A percentile compares a stretch with the other conserved stretches of the same genome.
phyloP scores from a whole-genome alignment of 495 filamentous ascomycete species.

The Penicillium pancosmium region DNA sequence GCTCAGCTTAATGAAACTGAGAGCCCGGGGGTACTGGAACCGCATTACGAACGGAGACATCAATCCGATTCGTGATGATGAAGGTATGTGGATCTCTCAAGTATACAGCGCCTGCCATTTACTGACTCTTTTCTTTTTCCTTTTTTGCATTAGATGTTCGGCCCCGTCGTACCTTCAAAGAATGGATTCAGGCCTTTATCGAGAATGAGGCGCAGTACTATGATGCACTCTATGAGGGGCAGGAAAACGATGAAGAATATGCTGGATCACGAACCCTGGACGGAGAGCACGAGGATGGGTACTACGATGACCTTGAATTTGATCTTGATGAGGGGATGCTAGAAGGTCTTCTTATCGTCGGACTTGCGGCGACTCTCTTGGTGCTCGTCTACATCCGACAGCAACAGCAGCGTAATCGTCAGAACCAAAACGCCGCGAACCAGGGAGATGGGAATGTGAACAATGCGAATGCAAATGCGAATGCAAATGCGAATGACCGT shows the following conservation, averaged over 20 bases:
- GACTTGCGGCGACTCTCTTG: constrained; percentile 70
- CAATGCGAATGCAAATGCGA: constrained; percentile 19
- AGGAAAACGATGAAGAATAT: constrained; percentile 60
- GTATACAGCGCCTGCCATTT: neutral
- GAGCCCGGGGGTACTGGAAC: constrained; percentile 89
- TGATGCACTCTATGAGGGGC: constrained; percentile 57
- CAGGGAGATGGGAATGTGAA: constrained; percentile 25
- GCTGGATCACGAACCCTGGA: constrained; percentile 55
- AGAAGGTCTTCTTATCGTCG: constrained; percentile 84
- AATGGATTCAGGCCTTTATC: constrained; percentile 85
- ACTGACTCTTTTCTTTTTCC: neutral
- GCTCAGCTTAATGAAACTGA: constrained; percentile 82
- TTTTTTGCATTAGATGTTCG: constrained; percentile 51
- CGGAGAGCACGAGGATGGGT: constrained; percentile 58
- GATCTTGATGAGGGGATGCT: constrained; percentile 74
- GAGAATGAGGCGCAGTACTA: constrained; percentile 63
- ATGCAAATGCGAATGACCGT: constrained; percentile 46
- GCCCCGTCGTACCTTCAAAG: constrained; percentile 73
- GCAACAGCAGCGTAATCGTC: constrained; percentile 60
- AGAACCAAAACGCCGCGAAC: constrained; percentile 42
- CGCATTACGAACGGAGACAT: constrained; percentile 84
- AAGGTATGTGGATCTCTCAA: constrained; percentile 57
- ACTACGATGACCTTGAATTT: constrained; percentile 63
- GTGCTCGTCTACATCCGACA: constrained; percentile 84
- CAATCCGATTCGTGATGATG: constrained; percentile 87